Evolutionary conservation across 2,329 filamentous ascomycete genomes (phyloP), one percentile per base, ranked within the genome.

Genomic region (Fonsecaea multimorphosa): DNA sequence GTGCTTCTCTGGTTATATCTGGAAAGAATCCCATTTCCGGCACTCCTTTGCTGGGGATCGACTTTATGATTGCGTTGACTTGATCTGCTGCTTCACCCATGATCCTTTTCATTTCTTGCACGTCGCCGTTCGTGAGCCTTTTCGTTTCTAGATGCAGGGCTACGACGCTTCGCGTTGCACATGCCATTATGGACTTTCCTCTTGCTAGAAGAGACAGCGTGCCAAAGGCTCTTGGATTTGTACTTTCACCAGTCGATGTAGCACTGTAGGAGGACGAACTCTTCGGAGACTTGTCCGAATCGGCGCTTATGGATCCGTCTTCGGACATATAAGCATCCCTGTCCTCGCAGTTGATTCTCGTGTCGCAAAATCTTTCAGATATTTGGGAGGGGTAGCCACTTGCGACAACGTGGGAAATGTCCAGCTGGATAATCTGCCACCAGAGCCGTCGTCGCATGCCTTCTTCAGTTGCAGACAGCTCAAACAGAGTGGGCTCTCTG

Each of bases 321-420:
- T 76, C 74, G 1, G 78, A 78, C 11, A 81, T 64, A 8, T 78
- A 72, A 1, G 78, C 79, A 61, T 83, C 81, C 66, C 82, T 81
- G 5, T 83, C 74, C 71, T 83, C 81, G 53, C 78, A 82, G 3
- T 78, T 77, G 61, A 80, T 76, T 8, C 78, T 74, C 1, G 83
- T 81, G 69, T 84, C 81, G 76, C 79, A 83, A 44, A 80, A 82
- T 56, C 78, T 78, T 60, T 83, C 80, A 40, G 81, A 80, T 14
- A 83, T 78, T 27, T 82, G 71, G 8, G 81, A 81, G 6, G 81
- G 81, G 12, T 83, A 73, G 1, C 81, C 81, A 56, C 80, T 81
- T 3, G 81, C 81, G 74, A 83, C 81, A 1, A 81, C 78, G n/a
- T 83, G 78, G 76, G n/a, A 80, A 74, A 67, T 80, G 72, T 90